Conservation (phyloP, 495 filamentous ascomycete genomes). For the Oidiodendron maius region DNA sequence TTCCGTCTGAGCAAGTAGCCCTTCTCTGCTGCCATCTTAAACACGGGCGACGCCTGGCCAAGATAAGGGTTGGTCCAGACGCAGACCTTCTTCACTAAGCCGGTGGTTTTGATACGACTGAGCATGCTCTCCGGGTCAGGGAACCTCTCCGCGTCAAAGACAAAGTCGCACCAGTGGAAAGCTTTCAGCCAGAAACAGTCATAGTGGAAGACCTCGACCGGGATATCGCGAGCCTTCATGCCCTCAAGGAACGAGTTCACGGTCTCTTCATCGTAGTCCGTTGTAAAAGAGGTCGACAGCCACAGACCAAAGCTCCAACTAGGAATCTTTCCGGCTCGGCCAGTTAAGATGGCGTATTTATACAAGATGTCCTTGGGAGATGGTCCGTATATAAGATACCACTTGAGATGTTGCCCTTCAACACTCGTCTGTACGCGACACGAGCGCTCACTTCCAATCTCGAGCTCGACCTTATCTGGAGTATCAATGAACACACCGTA, state of each 20-base stretch:
- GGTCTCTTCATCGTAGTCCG: conserved; percentile 61
- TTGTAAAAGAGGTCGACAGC: conserved; percentile 66
- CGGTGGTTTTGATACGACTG: conserved; percentile 9
- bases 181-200: conserved; percentile 61
- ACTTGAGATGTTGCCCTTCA: conserved; percentile 51
- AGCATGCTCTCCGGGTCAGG: conserved; percentile 47
- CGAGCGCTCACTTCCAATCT: conserved; percentile 63
- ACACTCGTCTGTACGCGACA: conserved; percentile 61
- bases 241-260: conserved; percentile 62
- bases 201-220: conserved; percentile 66
- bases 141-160: conserved; percentile 62
- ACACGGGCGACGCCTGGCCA: conserved; percentile 59
- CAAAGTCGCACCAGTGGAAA: conserved; percentile 73
- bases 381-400: conserved; percentile 58
- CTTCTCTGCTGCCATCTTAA: conserved; percentile 56
- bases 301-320: conserved; percentile 68
- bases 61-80: conserved; percentile 73
- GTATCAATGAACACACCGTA: conserved; percentile 70
- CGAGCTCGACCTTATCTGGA: conserved; percentile 52
- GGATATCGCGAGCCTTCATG: conserved; percentile 58
- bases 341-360: conserved; percentile 57
- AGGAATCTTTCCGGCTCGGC: conserved; percentile 53
- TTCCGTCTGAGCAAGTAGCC: conserved; percentile 64
- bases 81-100: conserved; percentile 54
- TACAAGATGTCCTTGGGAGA: conserved; percentile 61